Evolutionary conservation across 2,329 filamentous ascomycete genomes (phyloP).

Genomic region (Rhynchosporium graminicola): DNA sequence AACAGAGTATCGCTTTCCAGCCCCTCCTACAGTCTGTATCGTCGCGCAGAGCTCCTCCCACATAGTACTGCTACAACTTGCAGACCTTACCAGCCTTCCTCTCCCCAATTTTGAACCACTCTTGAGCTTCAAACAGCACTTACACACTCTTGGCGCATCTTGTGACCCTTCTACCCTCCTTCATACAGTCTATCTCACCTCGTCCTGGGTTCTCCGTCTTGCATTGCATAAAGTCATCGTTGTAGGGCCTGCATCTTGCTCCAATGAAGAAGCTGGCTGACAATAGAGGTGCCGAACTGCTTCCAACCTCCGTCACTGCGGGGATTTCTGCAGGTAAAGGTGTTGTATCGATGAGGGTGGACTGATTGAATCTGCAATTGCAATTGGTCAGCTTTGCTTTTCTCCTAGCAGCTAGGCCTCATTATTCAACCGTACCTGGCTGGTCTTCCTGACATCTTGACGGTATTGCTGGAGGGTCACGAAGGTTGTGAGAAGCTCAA

Average conservation of each 20-base stretch:
- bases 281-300: conserved; percentile 87
- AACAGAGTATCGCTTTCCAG: not conserved
- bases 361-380: conserved; percentile 81
- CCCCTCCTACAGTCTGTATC: not conserved
- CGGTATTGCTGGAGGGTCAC: conserved; percentile 21
- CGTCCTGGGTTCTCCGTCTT: conserved; percentile 90
- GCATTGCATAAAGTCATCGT: conserved; percentile 99
- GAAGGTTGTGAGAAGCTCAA: conserved; percentile 39
- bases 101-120: not conserved
- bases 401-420: not conserved
- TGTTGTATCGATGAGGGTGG: conserved; percentile 91
- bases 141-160: conserved; percentile 96
- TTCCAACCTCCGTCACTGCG: conserved; percentile 88
- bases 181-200: conserved; percentile 92
- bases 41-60: not conserved
- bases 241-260: conserved; percentile 89
- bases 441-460: conserved; percentile 39
- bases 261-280: conserved; percentile 97
- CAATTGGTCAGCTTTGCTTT: conserved; percentile 34
- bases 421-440: conserved; percentile 30
- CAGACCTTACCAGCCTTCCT: not conserved
- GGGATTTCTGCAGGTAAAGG: conserved; percentile 91
- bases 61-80: too few species aligned
- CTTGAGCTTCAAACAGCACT: conserved; percentile 45
- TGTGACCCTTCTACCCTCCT: conserved; percentile 94